These are phyloP conservation scores for Chaetomium olivaceum DNA, from an alignment of 2,329 filamentous ascomycete species.

Conservation along the genomic window DNA sequence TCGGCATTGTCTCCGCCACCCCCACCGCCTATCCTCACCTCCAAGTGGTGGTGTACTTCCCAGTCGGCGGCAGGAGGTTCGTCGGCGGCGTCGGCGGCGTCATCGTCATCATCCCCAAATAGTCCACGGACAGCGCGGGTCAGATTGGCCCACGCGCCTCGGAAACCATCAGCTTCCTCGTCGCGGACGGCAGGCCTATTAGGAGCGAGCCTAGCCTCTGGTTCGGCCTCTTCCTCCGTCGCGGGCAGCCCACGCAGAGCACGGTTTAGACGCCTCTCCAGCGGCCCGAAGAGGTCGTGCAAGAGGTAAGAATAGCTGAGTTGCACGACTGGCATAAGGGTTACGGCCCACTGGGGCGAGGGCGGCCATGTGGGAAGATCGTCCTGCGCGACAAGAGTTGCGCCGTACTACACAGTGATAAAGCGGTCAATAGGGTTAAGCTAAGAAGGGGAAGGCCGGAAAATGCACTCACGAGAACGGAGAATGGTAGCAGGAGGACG, in stretches of 20 bases:
- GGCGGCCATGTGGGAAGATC: constrained; percentile 56
- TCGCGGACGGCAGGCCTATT: constrained; percentile 8
- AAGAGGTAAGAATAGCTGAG: constrained; percentile 49
- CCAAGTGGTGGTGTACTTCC: constrained; percentile 33
- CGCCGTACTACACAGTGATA: constrained; percentile 46
- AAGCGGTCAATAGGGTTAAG: constrained; percentile 2
- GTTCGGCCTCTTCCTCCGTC: constrained; percentile 29
- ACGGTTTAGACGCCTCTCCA: constrained; percentile 52
- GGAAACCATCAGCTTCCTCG: constrained; percentile 22
- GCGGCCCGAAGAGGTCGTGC: constrained; percentile 47
- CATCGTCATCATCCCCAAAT: constrained; percentile 9
- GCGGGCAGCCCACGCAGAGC: constrained; percentile 43
- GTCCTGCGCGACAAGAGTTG: constrained; percentile 48
- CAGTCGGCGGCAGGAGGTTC: constrained; percentile 25
- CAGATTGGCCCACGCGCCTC: constrained; percentile 17
- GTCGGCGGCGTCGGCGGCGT: constrained; percentile 12
- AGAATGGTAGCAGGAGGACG: constrained; percentile 45
- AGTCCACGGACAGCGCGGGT: constrained; percentile 21
- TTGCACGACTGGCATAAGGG: constrained; percentile 49
- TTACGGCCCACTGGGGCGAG: constrained; percentile 52
- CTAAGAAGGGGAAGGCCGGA: neutral
- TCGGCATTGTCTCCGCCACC: constrained; percentile 32
- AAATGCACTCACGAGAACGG: constrained; percentile 42
- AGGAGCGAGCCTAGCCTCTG: neutral
- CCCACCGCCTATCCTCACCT: constrained; percentile 26